Evolutionary conservation across 2,329 filamentous ascomycete species (phyloP).

Genomic region (Davidsoniella neocaledoniae): DNA sequence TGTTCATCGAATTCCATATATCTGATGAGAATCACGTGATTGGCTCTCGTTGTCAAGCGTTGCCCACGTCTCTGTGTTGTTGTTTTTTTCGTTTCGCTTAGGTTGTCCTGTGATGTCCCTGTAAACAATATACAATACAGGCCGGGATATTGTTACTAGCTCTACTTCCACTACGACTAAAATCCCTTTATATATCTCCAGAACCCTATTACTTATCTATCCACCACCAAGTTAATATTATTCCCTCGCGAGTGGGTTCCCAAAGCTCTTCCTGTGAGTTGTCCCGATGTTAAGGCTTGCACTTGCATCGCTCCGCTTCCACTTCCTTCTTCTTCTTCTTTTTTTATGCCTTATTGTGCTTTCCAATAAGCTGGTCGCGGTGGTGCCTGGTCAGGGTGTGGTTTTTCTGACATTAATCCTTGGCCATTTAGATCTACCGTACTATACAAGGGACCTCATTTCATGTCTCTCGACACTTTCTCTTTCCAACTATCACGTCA

Average conservation of each 20-base stretch:
- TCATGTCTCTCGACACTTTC: neutral
- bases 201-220: no score
- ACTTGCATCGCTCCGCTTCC: neutral
- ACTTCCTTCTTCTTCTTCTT: neutral
- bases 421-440: neutral
- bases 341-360: neutral
- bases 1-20: neutral
- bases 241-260: no score
- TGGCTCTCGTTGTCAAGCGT: neutral
- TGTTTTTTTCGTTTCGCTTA: neutral
- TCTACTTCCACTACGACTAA: no score
- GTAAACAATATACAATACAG: constrained; percentile 1
- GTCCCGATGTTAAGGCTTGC: no score
- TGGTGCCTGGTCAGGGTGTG: neutral
- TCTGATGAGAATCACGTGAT: neutral
- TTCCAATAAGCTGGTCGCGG: neutral
- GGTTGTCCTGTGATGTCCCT: neutral
- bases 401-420: neutral
- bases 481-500: neutral
- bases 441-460: neutral
- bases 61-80: no score
- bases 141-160: no score
- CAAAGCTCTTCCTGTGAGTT: no score
- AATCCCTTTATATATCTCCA: no score
- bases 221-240: no score